Evolutionary conservation across 306 rosid species (phyloP).

Genomic region (Prunus campanulata): DNA sequence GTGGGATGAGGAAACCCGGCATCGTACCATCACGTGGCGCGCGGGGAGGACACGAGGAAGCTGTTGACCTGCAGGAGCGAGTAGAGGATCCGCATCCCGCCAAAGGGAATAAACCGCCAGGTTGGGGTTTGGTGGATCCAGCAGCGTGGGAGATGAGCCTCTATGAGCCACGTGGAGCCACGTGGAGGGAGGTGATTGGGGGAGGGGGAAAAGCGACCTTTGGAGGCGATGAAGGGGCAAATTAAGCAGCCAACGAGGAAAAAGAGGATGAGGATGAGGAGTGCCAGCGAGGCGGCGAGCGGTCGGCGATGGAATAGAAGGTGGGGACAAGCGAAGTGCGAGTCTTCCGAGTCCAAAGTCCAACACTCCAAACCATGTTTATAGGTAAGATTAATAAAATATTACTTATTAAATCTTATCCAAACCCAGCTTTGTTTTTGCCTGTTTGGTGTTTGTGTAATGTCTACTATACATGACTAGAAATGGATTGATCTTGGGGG

Average conservation of each 20-base stretch:
- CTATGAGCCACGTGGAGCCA: conserved; percentile 21
- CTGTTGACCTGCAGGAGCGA: background rate
- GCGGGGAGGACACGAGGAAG: background rate
- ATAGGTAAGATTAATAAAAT: background rate
- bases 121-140: background rate
- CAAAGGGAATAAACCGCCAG: conserved; percentile 19
- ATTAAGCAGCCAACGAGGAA: background rate
- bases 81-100: conserved; percentile 17
- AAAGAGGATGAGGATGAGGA: background rate
- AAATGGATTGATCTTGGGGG: background rate
- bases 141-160: background rate
- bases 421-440: background rate
- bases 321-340: background rate
- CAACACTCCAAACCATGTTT: conserved; percentile 6
- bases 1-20: conserved; percentile 42
- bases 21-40: conserved; percentile 19
- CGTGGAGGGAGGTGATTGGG: conserved; percentile 1
- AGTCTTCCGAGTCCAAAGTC: background rate
- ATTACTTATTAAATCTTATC: conserved; percentile 15
- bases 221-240: conserved; percentile 43
- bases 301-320: conserved; percentile 21
- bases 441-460: background rate
- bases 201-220: conserved; percentile 44
- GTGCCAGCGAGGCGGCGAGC: conserved; percentile 44
- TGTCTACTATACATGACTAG: background rate